These are phyloP conservation scores for Pelargonium fulgidum DNA, from an alignment of 441 rosid species.

Conservation along the genomic window DNA sequence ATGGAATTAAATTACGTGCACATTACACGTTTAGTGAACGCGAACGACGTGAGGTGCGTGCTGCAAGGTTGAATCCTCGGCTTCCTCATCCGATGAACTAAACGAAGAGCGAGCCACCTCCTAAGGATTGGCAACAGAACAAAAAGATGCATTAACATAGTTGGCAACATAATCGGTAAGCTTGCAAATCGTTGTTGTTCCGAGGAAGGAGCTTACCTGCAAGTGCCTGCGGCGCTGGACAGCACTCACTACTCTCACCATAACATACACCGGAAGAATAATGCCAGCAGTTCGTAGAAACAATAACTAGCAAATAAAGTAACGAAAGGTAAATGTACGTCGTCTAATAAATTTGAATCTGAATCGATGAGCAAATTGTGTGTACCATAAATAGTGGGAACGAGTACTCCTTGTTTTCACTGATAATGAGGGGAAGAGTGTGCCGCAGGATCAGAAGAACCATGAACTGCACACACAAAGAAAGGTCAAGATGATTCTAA, in stretches of 20 bases:
- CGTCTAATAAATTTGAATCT: background rate
- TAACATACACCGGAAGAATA: conserved; percentile 61
- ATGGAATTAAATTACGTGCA: too few relatives aligned
- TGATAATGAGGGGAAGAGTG: conserved; percentile 57
- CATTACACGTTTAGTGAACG: conserved; percentile 19
- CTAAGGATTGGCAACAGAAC: conserved; percentile 18
- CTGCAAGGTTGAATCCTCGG: conserved; percentile 33
- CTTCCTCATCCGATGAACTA: conserved; percentile 58
- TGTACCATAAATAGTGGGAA: conserved; percentile 54
- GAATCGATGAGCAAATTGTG: background rate
- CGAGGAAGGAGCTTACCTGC: conserved; percentile 30
- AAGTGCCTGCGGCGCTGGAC: conserved; percentile 40
- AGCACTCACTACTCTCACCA: conserved; percentile 42
- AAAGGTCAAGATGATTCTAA: background rate
- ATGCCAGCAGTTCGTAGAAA: conserved; percentile 55
- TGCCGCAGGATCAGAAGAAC: conserved; percentile 70
- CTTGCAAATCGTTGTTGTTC: background rate
- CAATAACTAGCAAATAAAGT: conserved; percentile 35
- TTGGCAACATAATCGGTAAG: too few relatives aligned
- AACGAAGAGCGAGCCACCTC: conserved; percentile 29
- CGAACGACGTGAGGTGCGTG: conserved; percentile 36
- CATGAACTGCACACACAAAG: conserved; percentile 56
- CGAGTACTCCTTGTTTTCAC: conserved; percentile 35
- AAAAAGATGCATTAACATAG: conserved; percentile 7
- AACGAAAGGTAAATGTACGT: background rate